Conservation (phyloP, 1,139 yeast genomes). For the Candida tropicalis region DNA sequence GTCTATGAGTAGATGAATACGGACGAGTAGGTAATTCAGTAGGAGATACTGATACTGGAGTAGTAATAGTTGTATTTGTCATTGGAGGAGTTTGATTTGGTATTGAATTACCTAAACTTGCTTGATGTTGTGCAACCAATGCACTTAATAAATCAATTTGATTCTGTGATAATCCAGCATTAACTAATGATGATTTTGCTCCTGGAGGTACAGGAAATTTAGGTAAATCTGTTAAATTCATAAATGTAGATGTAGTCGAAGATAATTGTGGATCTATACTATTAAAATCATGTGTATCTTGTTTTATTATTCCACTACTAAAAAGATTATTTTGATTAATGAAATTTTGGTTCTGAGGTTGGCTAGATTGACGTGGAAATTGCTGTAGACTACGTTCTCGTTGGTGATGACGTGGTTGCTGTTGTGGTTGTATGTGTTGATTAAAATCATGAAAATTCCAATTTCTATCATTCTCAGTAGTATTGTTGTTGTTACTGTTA, state of each 20-base stretch:
- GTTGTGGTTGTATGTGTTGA: background rate
- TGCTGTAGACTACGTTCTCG: background rate
- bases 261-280: background rate
- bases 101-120: constrained; percentile 27
- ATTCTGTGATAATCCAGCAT: constrained; percentile 65
- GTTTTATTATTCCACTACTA: background rate
- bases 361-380: constrained; percentile 15
- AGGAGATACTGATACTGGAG: constrained; percentile 12
- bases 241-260: constrained; percentile 2
- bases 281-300: constrained; percentile 3
- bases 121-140: constrained; percentile 69
- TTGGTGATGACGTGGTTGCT: background rate
- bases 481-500: background rate
- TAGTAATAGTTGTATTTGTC: background rate
- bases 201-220: constrained; percentile 73
- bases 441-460: background rate
- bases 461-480: too few relatives aligned
- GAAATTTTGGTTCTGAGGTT: constrained; percentile 8
- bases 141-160: constrained; percentile 76
- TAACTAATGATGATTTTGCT: constrained; percentile 60
- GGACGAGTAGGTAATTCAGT: constrained; percentile 26
- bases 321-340: background rate
- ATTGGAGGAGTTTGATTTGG: constrained; percentile 12
- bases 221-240: constrained; percentile 39
- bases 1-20: constrained; percentile 15